Evolutionary conservation across 192 early-diverging fungal genomes (phyloP).

Genomic region (Coemansia umbellata): DNA sequence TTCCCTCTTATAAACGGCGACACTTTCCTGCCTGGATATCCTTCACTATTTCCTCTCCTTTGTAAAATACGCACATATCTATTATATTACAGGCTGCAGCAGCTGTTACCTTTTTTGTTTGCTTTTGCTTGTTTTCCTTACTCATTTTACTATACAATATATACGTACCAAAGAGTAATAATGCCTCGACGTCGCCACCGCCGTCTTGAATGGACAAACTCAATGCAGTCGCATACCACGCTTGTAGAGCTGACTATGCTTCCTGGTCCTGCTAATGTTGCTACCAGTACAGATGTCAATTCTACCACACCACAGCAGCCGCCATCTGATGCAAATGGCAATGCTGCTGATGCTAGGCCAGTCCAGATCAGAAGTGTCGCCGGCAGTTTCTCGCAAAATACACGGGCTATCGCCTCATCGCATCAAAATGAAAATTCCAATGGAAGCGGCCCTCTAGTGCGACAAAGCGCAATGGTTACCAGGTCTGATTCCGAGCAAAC

Average conservation of each 20-base stretch:
- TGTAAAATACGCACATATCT: too few relatives aligned
- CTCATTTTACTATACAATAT: too few relatives aligned
- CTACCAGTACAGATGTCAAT: not conserved
- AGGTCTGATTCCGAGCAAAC: conserved; percentile 39
- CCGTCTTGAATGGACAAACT: conserved; percentile 37
- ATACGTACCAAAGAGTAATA: too few relatives aligned
- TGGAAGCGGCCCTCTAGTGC: not conserved
- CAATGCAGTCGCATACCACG: conserved; percentile 38
- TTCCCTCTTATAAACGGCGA: too few relatives aligned
- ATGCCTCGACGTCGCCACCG: conserved; percentile 42
- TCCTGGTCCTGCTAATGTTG: not conserved
- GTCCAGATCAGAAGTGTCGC: conserved; percentile 7
- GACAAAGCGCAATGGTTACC: conserved; percentile 11
- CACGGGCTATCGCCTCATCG: not conserved
- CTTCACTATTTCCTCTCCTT: too few relatives aligned
- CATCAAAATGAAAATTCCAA: too few relatives aligned
- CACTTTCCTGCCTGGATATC: too few relatives aligned
- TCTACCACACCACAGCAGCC: not conserved
- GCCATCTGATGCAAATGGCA: not conserved
- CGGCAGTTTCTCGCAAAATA: not conserved
- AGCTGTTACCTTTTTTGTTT: not conserved
- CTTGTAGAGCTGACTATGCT: conserved; percentile 16
- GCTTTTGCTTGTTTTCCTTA: too few relatives aligned
- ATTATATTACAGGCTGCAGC: too few relatives aligned
- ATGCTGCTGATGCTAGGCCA: conserved; percentile 12